Evolutionary conservation across 1,284 basidiomycete genomes (phyloP), one percentile per base, ranked within the genome.

Genomic region (Fomitopsis pinicola): DNA sequence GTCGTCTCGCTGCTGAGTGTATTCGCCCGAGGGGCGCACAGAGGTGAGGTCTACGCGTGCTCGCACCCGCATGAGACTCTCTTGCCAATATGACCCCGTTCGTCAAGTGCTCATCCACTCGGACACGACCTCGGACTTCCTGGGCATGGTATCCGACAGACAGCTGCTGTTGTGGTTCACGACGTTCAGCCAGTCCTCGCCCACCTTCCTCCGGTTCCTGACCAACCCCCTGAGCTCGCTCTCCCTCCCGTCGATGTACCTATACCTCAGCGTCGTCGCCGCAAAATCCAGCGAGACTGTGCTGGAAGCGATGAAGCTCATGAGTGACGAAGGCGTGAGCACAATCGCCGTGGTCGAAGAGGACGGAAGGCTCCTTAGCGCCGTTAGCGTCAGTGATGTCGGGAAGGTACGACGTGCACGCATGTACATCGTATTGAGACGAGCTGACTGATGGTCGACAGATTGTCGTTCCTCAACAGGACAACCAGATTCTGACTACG

Each of bases 281-380:
- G 75, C 83, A 9, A 78, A 79, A 7, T 82, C 87, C 45, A 79
- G 76, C 19, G 81, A 82, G 3, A 78, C 80, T 22, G 85, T 91
- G 19, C 75, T 91, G 38, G 86, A 91, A 71, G 89, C 89, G 5
- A 92, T 92, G 90, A 82, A 78, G 61, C 76, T 88, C 35, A 91
- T 92, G 90, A 90, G 88, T 67, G 87, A 90, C 64, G 82, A 87
- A 69, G 90, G 90, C 22, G 89, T 92, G 42, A 90, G 90, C 70
- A 90, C 87, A 66, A 77, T 91, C 54, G 90, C 90, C 22, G 86
- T 92, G 7, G 70, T 90, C 5, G 86, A 90, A 55, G 87, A 88
- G 58, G 85, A 84, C 36, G 82, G 86, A 4, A 77, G 73, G 36
- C 73, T 92, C 50, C 72, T 89, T 62, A 89, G 90, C 64, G 87